Evolutionary conservation across 192 early-diverging fungal genomes (phyloP).

Genomic region (Gonapodya prolifera): DNA sequence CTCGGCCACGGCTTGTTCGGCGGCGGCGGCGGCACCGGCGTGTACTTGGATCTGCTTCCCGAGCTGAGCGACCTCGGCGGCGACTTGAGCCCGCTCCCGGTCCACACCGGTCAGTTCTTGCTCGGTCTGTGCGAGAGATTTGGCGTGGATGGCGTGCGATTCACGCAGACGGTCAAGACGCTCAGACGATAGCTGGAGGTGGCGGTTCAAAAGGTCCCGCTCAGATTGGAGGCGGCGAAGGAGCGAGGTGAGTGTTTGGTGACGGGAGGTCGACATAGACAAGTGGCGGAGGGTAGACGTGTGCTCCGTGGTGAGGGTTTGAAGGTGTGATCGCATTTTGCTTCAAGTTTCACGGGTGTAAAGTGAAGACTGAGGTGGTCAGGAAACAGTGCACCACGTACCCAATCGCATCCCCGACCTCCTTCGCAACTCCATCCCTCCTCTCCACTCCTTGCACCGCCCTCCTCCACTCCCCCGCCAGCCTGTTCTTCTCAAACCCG

Average conservation of each 20-base stretch:
- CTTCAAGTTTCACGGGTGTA: constrained; percentile 8
- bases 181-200: constrained; percentile 27
- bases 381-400: constrained; percentile 12
- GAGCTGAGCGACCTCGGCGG: too few relatives aligned
- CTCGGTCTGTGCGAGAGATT: constrained; percentile 34
- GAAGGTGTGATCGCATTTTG: constrained; percentile 32
- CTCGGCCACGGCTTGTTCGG: too few relatives aligned
- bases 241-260: constrained; percentile 38
- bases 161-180: constrained; percentile 33
- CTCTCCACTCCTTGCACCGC: constrained; percentile 36
- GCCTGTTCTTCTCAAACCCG: constrained; percentile 46
- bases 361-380: constrained; percentile 18
- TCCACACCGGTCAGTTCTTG: constrained; percentile 25
- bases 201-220: constrained; percentile 28
- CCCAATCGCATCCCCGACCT: constrained; percentile 10
- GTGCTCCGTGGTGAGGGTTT: constrained; percentile 31
- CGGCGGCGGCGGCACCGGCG: too few relatives aligned
- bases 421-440: constrained; percentile 32
- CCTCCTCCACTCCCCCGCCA: constrained; percentile 49
- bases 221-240: constrained; percentile 36
- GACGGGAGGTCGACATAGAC: constrained; percentile 30
- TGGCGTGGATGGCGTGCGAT: constrained; percentile 28
- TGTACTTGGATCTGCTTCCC: too few relatives aligned
- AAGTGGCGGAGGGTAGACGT: constrained; percentile 30
- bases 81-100: too few relatives aligned